phyloP scores from a whole-genome alignment of 2,329 filamentous ascomycete genomes.

The Bipolaris zeicola region DNA sequence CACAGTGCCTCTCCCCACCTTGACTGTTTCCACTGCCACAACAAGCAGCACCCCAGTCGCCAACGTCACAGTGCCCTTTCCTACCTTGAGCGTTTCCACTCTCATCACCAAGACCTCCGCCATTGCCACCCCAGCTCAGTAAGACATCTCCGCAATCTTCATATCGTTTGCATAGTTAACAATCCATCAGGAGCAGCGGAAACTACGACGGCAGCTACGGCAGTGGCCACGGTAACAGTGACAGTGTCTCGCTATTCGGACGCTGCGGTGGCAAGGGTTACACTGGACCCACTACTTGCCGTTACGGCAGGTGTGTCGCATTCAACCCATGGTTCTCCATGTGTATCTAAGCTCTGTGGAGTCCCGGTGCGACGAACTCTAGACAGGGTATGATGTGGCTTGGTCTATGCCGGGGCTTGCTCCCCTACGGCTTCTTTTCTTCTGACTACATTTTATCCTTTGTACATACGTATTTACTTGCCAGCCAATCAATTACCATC shows the following conservation, averaged over 20 bases:
- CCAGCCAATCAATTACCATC: background rate
- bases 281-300: conserved; percentile 48
- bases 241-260: conserved; percentile 23
- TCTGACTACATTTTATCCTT: background rate
- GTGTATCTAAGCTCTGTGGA: conserved; percentile 32
- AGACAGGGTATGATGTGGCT: background rate
- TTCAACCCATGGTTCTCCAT: conserved; percentile 52
- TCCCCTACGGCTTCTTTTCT: background rate
- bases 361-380: background rate
- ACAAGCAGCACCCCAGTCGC: background rate
- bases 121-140: conserved; percentile 2
- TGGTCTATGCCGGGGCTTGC: too few relatives aligned
- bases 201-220: background rate
- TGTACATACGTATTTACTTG: conserved; percentile 1
- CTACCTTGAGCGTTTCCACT: background rate
- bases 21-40: background rate
- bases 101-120: conserved; percentile 6
- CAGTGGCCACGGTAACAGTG: background rate
- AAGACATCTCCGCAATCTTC: background rate
- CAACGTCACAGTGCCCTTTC: background rate
- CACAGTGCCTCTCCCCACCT: background rate
- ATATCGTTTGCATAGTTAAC: background rate
- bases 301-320: conserved; percentile 44
- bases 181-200: background rate
- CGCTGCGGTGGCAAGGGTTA: conserved; percentile 52